Evolutionary conservation across 1,139 yeast genomes (phyloP).

Genomic region (Pichia sp.): DNA sequence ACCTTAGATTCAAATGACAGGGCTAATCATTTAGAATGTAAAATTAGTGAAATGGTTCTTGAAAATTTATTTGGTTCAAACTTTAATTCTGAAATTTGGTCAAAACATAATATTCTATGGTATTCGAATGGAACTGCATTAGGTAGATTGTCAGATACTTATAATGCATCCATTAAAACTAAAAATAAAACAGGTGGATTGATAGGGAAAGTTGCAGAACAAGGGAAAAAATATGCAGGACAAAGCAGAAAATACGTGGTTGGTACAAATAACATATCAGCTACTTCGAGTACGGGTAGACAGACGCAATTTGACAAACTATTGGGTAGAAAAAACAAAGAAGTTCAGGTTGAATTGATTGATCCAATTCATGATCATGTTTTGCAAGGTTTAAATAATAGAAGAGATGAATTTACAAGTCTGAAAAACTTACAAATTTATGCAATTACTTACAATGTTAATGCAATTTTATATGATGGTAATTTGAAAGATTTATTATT

Average conservation of each 20-base stretch:
- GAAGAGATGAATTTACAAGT: slow-evolving; percentile 44
- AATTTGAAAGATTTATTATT: slow-evolving; percentile 54
- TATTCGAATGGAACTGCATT: slow-evolving; percentile 49
- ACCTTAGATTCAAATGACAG: slow-evolving; percentile 63
- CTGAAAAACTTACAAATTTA: slow-evolving; percentile 47
- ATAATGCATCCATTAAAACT: slow-evolving; percentile 29
- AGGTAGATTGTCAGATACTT: slow-evolving; percentile 38
- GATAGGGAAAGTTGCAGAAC: slow-evolving; percentile 32
- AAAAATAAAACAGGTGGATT: slow-evolving; percentile 37
- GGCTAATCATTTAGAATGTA: slow-evolving; percentile 52
- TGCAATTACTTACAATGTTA: slow-evolving; percentile 67
- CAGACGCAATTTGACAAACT: slow-evolving; percentile 42
- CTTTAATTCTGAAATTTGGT: slow-evolving; percentile 37
- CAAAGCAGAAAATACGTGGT: slow-evolving; percentile 41
- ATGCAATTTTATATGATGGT: slow-evolving; percentile 51
- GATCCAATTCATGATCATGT: slow-evolving; percentile 72
- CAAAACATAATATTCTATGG: slow-evolving; percentile 57
- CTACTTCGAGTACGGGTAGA: slow-evolving; percentile 14
- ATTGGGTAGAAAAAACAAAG: slow-evolving; percentile 45
- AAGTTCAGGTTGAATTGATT: slow-evolving; percentile 42
- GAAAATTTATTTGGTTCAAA: slow-evolving; percentile 44
- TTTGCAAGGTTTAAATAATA: slow-evolving; percentile 44
- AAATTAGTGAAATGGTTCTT: slow-evolving; percentile 56
- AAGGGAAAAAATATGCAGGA: slow-evolving; percentile 38
- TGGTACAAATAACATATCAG: slow-evolving; percentile 25